These are phyloP conservation scores for Wallacemonas sp. DNA, from an alignment of 208 protist genomes.

Conservation along the genomic window DNA sequence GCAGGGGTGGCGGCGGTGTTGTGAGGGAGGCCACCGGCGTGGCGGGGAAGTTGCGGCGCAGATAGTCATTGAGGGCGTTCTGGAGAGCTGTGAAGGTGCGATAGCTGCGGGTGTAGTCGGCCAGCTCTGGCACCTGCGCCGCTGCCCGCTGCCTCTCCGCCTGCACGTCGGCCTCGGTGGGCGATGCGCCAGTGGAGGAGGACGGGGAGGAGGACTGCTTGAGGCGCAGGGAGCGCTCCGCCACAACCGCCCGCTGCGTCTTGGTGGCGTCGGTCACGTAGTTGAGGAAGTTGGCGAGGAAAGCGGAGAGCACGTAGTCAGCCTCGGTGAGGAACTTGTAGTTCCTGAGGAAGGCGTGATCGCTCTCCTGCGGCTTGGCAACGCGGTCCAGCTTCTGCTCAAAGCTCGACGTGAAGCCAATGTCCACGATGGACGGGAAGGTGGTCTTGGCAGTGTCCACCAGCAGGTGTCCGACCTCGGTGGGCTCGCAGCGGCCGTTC, in stretches of 20 bases:
- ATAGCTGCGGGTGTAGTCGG: slow-evolving; percentile 45
- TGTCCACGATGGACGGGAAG: slow-evolving; percentile 90
- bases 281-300: slow-evolving; percentile 82
- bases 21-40: slow-evolving; percentile 3
- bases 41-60: slow-evolving; percentile 76
- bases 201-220: slow-evolving; percentile 28
- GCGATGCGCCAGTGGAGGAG: not conserved
- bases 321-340: slow-evolving; percentile 52
- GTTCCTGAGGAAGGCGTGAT: slow-evolving; percentile 18
- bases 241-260: slow-evolving; percentile 62
- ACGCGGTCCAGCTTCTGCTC: slow-evolving; percentile 89
- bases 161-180: slow-evolving; percentile 39
- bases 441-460: slow-evolving; percentile 70
- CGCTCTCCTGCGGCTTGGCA: slow-evolving; percentile 59
- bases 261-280: slow-evolving; percentile 86
- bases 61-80: slow-evolving; percentile 78
- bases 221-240: slow-evolving; percentile 61
- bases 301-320: slow-evolving; percentile 86
- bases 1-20: not conserved
- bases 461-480: slow-evolving; percentile 69
- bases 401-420: slow-evolving; percentile 87
- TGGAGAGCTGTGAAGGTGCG: slow-evolving; percentile 87
- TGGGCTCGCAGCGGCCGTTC: slow-evolving; percentile 82
- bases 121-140: slow-evolving; percentile 61
- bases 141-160: slow-evolving; percentile 43